Conservation (phyloP, 177 flowering plant genomes). For the Vitis hybrid region DNA sequence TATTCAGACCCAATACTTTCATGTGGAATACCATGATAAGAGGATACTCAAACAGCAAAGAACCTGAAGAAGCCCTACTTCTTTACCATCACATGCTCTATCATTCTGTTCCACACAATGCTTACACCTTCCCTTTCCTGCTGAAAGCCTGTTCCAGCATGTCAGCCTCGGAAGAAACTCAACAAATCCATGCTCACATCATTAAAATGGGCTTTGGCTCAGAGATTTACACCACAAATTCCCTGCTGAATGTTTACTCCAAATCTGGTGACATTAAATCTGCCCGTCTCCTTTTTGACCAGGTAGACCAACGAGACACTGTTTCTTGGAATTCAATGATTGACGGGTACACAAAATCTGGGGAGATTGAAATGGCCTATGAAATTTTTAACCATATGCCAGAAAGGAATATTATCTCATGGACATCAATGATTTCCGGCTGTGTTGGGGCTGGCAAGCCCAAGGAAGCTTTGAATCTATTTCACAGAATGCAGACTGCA, state of each 20-base stretch:
- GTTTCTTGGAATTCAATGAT: constrained; percentile 33
- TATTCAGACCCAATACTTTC: constrained; percentile 26
- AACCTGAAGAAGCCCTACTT: constrained; percentile 17
- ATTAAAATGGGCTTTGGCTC: constrained; percentile 19
- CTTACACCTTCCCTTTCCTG: constrained; percentile 29
- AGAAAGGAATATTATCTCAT: constrained; percentile 22
- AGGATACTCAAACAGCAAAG: constrained; percentile 18
- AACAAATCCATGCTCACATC: constrained; percentile 25
- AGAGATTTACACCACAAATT: constrained; percentile 21
- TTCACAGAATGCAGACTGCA: constrained; percentile 22
- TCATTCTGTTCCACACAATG: constrained; percentile 16
- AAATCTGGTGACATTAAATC: constrained; percentile 14
- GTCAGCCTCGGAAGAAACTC: constrained; percentile 9
- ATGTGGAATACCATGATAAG: constrained; percentile 30
- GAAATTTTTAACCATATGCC: constrained; percentile 26
- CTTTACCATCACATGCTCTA: constrained; percentile 22
- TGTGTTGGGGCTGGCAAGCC: constrained; percentile 20
- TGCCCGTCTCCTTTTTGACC: constrained; percentile 21
- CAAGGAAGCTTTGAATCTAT: constrained; percentile 21
- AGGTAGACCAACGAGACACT: constrained; percentile 12
- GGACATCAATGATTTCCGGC: constrained; percentile 31
- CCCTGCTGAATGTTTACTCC: constrained; percentile 25
- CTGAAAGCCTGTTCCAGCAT: constrained; percentile 26
- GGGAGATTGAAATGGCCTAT: constrained; percentile 12
- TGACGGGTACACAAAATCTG: constrained; percentile 21